Evolutionary conservation across 2,329 filamentous ascomycete species (phyloP).

Genomic region (Cladosporium phlei): DNA sequence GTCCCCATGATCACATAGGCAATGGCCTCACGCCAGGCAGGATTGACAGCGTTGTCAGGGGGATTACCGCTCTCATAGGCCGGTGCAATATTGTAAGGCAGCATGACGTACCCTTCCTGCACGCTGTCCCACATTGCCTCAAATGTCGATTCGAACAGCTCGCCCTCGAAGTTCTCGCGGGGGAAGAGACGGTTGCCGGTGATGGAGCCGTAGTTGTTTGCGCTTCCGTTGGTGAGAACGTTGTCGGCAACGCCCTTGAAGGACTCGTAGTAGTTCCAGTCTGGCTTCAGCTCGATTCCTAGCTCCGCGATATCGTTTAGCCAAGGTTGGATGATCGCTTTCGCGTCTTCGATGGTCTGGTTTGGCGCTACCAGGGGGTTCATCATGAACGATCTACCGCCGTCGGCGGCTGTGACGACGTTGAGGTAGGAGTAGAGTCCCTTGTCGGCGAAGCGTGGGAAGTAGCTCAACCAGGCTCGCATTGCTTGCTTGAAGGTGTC

Average conservation of each 20-base stretch:
- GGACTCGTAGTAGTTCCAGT: conserved; percentile 7
- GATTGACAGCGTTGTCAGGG: conserved; percentile 15
- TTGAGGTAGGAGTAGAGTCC: conserved; percentile 15
- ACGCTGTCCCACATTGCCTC: conserved; percentile 8
- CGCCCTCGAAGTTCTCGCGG: conserved; percentile 8
- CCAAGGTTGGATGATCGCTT: conserved; percentile 22
- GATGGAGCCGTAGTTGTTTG: conserved; percentile 8
- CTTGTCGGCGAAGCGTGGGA: conserved; percentile 19
- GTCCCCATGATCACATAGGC: conserved; percentile 10
- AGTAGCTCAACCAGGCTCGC: conserved; percentile 23
- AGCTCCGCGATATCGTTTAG: conserved; percentile 10
- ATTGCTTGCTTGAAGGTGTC: conserved; percentile 24
- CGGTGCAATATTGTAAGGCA: conserved; percentile 14
- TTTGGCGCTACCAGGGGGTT: conserved; percentile 29
- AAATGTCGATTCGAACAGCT: conserved; percentile 12
- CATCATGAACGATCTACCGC: conserved; percentile 26
- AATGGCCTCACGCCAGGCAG: conserved; percentile 15
- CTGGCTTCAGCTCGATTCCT: conserved; percentile 5
- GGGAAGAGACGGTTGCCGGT: conserved; percentile 13
- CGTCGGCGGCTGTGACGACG: not conserved
- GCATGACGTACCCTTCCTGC: conserved; percentile 9
- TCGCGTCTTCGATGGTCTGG: conserved; percentile 14
- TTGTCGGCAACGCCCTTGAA: conserved; percentile 12
- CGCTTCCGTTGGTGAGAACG: conserved; percentile 11
- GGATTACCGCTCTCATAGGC: not conserved